Base-by-base conservation (phyloP, 1,139 yeast species). In the Sugiyamaella paludigena region DNA sequence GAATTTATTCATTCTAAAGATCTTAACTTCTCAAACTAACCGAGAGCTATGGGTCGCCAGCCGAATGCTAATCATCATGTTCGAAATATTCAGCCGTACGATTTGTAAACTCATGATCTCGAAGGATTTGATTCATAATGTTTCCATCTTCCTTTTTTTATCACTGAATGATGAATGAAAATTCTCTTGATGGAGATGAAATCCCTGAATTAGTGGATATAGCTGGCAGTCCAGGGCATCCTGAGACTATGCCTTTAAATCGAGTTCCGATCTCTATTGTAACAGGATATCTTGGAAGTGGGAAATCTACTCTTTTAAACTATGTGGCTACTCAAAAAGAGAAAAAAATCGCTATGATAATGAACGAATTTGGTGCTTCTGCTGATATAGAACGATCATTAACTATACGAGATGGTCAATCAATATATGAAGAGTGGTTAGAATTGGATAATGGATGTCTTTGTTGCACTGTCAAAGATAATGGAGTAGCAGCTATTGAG, bases 371-470 rank as follows among this genome's bases (percentile, higher is more conserved):
- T 19, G 51, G 51, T 5, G 32, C 47, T 9, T 62, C 97, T 0
- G 79, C 91, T 12, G 94, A 84, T 45, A 89, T 92, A 53, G 99
- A 92, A 65, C 85, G 85, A 65, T 80, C 95, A 0, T 77, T 92
- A 50, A 85, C 95, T 0, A 83, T 92, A 10, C 77, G 82, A 56
- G 87, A 84, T 57, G 69, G 73, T 19, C 65, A 62, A 39, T 47
- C 56, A 9, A 54, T 75, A 52, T 84, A 87, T 45, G 87, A 89
- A 61, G 98, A 92, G 64, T 94, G 98, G 98, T 74, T 92, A 3
- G 98, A 92, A 66, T 72, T 92, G 29, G 97, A 96, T 1, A 92
- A 92, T 64, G 98, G 98, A 1, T 92, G 99, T 67, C 75, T 94
- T 45, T 92, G 99, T 64, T 92, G 98, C 61, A 87, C 98, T 0